Evolutionary conservation across 306 rosid species (phyloP), one percentile per base, ranked within the genome.

Genomic region (Inga oerstediana): DNA sequence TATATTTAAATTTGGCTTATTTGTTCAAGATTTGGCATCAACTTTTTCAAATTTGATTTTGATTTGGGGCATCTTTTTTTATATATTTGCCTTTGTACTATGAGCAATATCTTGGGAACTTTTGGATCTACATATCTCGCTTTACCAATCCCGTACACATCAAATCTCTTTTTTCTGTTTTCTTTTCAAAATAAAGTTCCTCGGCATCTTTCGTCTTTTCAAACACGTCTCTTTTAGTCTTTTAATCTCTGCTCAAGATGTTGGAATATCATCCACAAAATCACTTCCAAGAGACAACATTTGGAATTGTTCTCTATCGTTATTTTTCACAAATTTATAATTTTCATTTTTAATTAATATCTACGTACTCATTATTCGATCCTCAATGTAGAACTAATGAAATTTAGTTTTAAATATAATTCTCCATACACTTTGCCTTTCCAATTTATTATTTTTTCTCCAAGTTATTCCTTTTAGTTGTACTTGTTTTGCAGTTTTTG

Each of bases 21-120:
- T 8, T 54, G 79, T 43, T 39, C 17, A 87, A 88, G 93, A 89
- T 88, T 83, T 89, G 93, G 92, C 91, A 88, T 87, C 91, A 84
- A 59, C 65, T 84, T 83, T 84, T 73, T 22, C 48, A 80, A 83
- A 43, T 72, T 72, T 41, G 82, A 74, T 84, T 77, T 85, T 83
- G 95, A 89, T 87, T 84, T 77, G 84, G 85, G 83, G 86, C 87
- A 92, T 89, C 87, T 85, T 88, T 84, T 85, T 81, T 81, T 74
- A 82, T 81, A 82, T 81, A 88, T 74, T 82, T 22, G 15, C 12
- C 6, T 59, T 59, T 89, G 89, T 72, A 88, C 92, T 34, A 82
- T 71, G 80, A 8, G 54, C 89, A 83, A 86, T 80, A 86, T 81
- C 72, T 79, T 82, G 24, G 88, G 90, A 84, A 27, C 30, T 27